Conservation (phyloP, 768 basidiomycete genomes). For the button mushroom (Agaricus bisporus) region DNA sequence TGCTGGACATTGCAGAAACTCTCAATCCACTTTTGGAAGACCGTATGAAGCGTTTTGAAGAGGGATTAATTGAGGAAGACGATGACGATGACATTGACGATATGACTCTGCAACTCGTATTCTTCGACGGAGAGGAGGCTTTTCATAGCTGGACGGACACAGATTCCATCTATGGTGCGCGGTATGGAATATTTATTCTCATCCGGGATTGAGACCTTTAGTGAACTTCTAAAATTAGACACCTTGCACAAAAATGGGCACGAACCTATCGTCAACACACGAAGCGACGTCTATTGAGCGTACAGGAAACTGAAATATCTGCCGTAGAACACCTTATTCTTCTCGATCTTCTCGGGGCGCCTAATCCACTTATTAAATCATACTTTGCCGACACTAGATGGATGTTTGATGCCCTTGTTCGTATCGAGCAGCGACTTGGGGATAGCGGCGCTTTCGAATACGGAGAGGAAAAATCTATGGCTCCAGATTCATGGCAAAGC, state of each 20-base stretch:
- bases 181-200: conserved; percentile 36
- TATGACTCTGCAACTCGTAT: conserved; percentile 86
- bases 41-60: conserved; percentile 47
- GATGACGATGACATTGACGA: conserved; percentile 60
- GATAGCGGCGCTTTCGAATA: conserved; percentile 56
- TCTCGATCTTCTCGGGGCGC: conserved; percentile 85
- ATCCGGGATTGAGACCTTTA: not conserved
- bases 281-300: conserved; percentile 51
- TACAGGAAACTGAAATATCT: conserved; percentile 57
- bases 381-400: conserved; percentile 88
- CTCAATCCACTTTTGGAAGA: conserved; percentile 67
- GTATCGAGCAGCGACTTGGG: conserved; percentile 67
- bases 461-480: conserved; percentile 36
- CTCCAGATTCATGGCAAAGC: conserved; percentile 46
- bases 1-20: conserved; percentile 87
- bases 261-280: conserved; percentile 54
- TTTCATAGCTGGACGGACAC: conserved; percentile 83
- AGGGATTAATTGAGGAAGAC: conserved; percentile 48
- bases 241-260: conserved; percentile 85
- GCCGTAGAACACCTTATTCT: conserved; percentile 89
- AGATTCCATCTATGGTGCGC: conserved; percentile 94
- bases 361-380: conserved; percentile 67
- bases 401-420: conserved; percentile 77
- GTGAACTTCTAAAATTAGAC: conserved; percentile 37
- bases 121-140: conserved; percentile 98